Percentiles rank a stretch among this genome's conserved stretches.
These are phyloP conservation scores for Malus asiatica DNA, from an alignment of 306 rosid species.

Conservation along the genomic window DNA sequence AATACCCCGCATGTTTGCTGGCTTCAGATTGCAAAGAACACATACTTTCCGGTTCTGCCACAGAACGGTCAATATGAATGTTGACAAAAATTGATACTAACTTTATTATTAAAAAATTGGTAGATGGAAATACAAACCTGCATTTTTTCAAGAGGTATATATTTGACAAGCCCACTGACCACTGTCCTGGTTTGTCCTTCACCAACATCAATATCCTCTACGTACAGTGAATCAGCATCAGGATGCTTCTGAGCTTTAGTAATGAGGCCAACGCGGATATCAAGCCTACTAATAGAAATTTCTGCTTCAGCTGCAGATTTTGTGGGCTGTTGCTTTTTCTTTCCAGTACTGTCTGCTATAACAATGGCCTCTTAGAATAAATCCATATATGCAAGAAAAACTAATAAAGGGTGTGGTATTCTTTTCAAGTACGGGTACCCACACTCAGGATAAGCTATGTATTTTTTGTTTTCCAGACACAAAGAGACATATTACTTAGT, in stretches of 20 bases:
- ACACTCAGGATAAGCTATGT: not conserved
- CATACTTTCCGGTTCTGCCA: constrained; percentile 87
- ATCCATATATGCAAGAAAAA: not conserved
- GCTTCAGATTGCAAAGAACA: constrained; percentile 92
- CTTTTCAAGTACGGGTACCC: not conserved
- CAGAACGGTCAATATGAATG: constrained; percentile 6
- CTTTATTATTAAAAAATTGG: not conserved
- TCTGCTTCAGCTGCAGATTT: constrained; percentile 48
- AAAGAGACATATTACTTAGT: not conserved
- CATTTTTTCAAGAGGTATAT: constrained; percentile 83
- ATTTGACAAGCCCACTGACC: constrained; percentile 91
- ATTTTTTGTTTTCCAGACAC: not conserved
- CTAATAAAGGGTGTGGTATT: not conserved
- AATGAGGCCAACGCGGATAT: constrained; percentile 83
- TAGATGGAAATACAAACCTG: constrained; percentile 47
- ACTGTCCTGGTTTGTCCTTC: constrained; percentile 76
- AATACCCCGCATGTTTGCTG: constrained; percentile 77
- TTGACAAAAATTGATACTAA: not conserved
- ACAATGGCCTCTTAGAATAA: constrained; percentile 1
- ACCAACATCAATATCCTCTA: constrained; percentile 89
- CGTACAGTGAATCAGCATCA: constrained; percentile 88
- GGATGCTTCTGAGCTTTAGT: constrained; percentile 80
- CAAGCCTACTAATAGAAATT: constrained; percentile 74
- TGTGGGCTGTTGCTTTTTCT: constrained; percentile 57
- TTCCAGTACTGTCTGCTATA: constrained; percentile 48